Evolutionary conservation across 768 basidiomycete species (phyloP).

Genomic region (Psilocybe tampanensis): DNA sequence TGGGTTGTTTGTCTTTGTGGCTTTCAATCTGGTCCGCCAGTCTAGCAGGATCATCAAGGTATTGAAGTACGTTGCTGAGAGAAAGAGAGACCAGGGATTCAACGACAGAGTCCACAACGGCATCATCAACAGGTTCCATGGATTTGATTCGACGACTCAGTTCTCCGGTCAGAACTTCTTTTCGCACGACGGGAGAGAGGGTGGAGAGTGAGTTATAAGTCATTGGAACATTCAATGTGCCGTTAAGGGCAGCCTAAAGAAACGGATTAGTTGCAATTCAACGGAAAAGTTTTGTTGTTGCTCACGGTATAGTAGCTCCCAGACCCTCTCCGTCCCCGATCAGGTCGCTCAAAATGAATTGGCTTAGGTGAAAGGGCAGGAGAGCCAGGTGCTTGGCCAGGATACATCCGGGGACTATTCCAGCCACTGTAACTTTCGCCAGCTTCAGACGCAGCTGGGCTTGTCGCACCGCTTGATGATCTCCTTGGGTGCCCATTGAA

Average conservation of each 20-base stretch:
- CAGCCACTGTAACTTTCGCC: slow-evolving; percentile 77
- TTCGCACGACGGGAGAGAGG: slow-evolving; percentile 85
- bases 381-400: slow-evolving; percentile 49
- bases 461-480: slow-evolving; percentile 81
- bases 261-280: neutral
- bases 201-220: slow-evolving; percentile 84
- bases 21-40: slow-evolving; percentile 64
- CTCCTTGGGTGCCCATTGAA: slow-evolving; percentile 80
- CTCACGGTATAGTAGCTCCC: slow-evolving; percentile 86
- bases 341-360: slow-evolving; percentile 54
- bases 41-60: slow-evolving; percentile 69
- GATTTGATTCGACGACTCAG: slow-evolving; percentile 72
- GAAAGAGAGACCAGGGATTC: slow-evolving; percentile 72
- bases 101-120: slow-evolving; percentile 67
- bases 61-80: slow-evolving; percentile 75
- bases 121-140: slow-evolving; percentile 50
- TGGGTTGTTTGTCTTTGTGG: slow-evolving; percentile 31
- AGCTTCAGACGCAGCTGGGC: slow-evolving; percentile 80
- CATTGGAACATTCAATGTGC: slow-evolving; percentile 81
- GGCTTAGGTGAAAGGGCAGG: slow-evolving; percentile 48
- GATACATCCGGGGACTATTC: slow-evolving; percentile 68
- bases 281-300: neutral
- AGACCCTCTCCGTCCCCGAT: slow-evolving; percentile 75
- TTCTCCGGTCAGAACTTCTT: slow-evolving; percentile 84
- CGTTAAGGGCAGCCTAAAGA: slow-evolving; percentile 74